Evolutionary conservation across 2,329 filamentous ascomycete genomes (phyloP).

Genomic region (Trichoderma endophyticum): DNA sequence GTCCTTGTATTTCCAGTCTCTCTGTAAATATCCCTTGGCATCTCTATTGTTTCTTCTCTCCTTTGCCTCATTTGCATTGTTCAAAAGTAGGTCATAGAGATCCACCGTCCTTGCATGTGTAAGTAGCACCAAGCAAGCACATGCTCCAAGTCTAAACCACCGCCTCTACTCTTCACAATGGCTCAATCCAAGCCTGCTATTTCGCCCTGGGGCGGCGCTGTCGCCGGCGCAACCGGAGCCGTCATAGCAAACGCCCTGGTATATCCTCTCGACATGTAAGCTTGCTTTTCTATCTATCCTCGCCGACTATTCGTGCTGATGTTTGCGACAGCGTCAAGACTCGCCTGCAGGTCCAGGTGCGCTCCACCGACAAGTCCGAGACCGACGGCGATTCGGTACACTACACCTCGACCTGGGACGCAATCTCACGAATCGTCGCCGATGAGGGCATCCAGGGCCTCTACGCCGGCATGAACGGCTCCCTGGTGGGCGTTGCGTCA

Average conservation of each 20-base stretch:
- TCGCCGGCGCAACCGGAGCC: slow-evolving; percentile 88
- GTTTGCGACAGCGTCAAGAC: slow-evolving; percentile 77
- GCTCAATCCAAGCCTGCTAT: slow-evolving; percentile 66
- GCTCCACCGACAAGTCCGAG: slow-evolving; percentile 39
- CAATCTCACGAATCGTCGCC: slow-evolving; percentile 76
- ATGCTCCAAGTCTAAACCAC: background rate
- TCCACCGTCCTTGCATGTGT: background rate
- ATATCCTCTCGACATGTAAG: slow-evolving; percentile 95
- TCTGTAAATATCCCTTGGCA: background rate
- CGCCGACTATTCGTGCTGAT: background rate
- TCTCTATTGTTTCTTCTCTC: background rate
- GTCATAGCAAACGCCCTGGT: slow-evolving; percentile 93
- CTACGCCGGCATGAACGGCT: slow-evolving; percentile 84
- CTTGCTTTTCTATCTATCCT: slow-evolving; percentile 18
- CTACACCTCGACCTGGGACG: slow-evolving; percentile 85
- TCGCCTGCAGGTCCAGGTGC: slow-evolving; percentile 90
- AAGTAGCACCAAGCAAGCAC: background rate
- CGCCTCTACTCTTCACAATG: slow-evolving; percentile 40
- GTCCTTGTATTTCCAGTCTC: background rate
- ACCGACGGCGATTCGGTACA: slow-evolving; percentile 51
- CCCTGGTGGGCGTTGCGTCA: slow-evolving; percentile 86
- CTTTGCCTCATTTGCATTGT: background rate
- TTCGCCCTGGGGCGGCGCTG: slow-evolving; percentile 88
- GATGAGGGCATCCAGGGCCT: slow-evolving; percentile 78
- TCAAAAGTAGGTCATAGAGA: background rate